Evolutionary conservation across 2,329 filamentous ascomycete species (phyloP).

Genomic region (Tolypocladium ophioglossoides): DNA sequence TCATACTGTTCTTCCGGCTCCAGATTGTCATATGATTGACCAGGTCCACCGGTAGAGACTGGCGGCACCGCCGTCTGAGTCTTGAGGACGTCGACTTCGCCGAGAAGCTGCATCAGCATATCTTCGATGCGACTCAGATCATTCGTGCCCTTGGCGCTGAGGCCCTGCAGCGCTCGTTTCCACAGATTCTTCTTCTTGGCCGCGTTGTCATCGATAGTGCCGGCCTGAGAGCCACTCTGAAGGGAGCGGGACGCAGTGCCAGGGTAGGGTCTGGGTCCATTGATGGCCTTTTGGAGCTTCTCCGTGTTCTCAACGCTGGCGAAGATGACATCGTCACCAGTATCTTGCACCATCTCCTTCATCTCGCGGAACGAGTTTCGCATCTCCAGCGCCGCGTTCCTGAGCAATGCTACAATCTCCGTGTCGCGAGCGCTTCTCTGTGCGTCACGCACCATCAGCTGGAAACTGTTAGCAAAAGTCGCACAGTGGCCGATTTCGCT

Average conservation of each 20-base stretch:
- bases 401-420: slow-evolving; percentile 88
- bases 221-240: slow-evolving; percentile 44
- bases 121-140: slow-evolving; percentile 84
- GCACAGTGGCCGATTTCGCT: not conserved
- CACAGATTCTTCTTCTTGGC: slow-evolving; percentile 91
- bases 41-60: slow-evolving; percentile 36
- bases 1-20: slow-evolving; percentile 53
- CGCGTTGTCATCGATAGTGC: slow-evolving; percentile 44
- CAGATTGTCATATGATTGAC: slow-evolving; percentile 58
- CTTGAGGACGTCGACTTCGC: slow-evolving; percentile 80
- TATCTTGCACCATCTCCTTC: slow-evolving; percentile 82
- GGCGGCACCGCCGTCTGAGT: slow-evolving; percentile 36
- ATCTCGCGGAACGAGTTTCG: slow-evolving; percentile 92
- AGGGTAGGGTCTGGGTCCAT: slow-evolving; percentile 78
- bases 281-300: slow-evolving; percentile 69
- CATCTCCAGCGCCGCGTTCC: slow-evolving; percentile 93
- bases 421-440: slow-evolving; percentile 94
- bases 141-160: slow-evolving; percentile 78
- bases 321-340: slow-evolving; percentile 75
- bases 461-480: slow-evolving; percentile 13
- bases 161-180: slow-evolving; percentile 80
- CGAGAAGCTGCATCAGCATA: slow-evolving; percentile 84
- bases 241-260: slow-evolving; percentile 50
- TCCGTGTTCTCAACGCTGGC: slow-evolving; percentile 82
- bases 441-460: slow-evolving; percentile 90